These are phyloP conservation scores for Cystobasidium sp. DNA, from an alignment of 1,284 basidiomycete genomes.

Conservation along the genomic window DNA sequence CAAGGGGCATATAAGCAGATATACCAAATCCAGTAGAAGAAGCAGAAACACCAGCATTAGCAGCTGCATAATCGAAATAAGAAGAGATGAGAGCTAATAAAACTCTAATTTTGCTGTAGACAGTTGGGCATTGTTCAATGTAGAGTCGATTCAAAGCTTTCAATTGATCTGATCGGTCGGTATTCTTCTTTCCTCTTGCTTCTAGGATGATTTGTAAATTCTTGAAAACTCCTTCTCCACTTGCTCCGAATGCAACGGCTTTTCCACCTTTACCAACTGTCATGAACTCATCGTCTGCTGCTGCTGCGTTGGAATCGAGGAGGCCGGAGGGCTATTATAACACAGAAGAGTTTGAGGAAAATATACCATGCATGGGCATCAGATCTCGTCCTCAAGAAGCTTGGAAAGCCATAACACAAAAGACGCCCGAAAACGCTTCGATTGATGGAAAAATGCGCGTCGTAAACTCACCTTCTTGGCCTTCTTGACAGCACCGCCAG, in stretches of 20 bases:
- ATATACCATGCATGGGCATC: background rate
- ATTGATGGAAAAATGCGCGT: background rate
- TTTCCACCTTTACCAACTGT: slow-evolving; percentile 92
- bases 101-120: slow-evolving; percentile 93
- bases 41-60: slow-evolving; percentile 64
- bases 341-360: background rate
- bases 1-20: slow-evolving; percentile 77
- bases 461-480: slow-evolving; percentile 52
- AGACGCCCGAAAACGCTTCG: too few relatives aligned
- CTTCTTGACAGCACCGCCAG: slow-evolving; percentile 60
- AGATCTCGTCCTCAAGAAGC: background rate
- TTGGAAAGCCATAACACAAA: too few relatives aligned
- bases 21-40: slow-evolving; percentile 55
- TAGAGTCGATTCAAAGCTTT: slow-evolving; percentile 86
- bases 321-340: background rate
- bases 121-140: slow-evolving; percentile 75
- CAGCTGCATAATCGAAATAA: slow-evolving; percentile 95
- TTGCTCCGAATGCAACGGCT: slow-evolving; percentile 75
- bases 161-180: slow-evolving; percentile 93
- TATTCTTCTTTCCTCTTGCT: slow-evolving; percentile 87
- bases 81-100: slow-evolving; percentile 91
- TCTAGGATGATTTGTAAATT: slow-evolving; percentile 89
- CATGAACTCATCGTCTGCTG: slow-evolving; percentile 75
- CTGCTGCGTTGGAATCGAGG: slow-evolving; percentile 60
- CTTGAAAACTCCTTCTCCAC: slow-evolving; percentile 83